Base-by-base conservation (phyloP, 495 filamentous ascomycete species). In the Aspergillus avenaceus region DNA sequence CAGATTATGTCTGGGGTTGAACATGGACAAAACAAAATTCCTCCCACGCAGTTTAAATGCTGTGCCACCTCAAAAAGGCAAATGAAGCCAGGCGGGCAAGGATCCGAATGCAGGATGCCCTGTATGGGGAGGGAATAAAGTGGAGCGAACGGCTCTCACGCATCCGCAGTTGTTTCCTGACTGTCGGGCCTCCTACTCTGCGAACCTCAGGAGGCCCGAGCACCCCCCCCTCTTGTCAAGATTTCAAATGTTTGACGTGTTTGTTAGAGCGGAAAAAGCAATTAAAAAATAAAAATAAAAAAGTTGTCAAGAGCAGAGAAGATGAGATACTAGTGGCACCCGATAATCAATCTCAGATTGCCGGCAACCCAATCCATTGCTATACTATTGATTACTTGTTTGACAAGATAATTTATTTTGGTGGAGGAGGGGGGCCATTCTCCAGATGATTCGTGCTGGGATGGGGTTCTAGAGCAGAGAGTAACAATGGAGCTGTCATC, bases 111-210 rank as follows among this genome's bases (percentile, higher is more conserved):
- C 53, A 58, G 54, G 42, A 43, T 24, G 26, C 41, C 29, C 47
- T 45, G 45, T 43, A 41, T 37, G 46, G 31, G 21, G 34, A 19
- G 24, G 45, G 28, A 34, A 48, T 50, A 53, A 50, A 61, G 65
- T 69, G 65, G 65, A 71, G 59, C 65, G 67, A 71, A 71, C 67
- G 67, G 65, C 55, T 25, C 53, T 58, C 61, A 67, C 67, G 65
- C 64, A 67, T 60, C 64, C 58, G 63, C 56, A 57, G 55, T 62
- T 65, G 67, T 53, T 66, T 71, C 68, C 68, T 67, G 61, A 62
- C 58, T 71, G 68, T 68, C 66, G 68, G 68, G 68, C 64, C 62
- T 59, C 41, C 45, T 48, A 56, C 47, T 27, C 49, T 54, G 59
- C 60, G 59, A 57, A 63, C 57, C 58, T 56, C 54, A 53, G 44